Conservation (phyloP, 2,329 filamentous ascomycete genomes). For the Fusarium hostae region DNA sequence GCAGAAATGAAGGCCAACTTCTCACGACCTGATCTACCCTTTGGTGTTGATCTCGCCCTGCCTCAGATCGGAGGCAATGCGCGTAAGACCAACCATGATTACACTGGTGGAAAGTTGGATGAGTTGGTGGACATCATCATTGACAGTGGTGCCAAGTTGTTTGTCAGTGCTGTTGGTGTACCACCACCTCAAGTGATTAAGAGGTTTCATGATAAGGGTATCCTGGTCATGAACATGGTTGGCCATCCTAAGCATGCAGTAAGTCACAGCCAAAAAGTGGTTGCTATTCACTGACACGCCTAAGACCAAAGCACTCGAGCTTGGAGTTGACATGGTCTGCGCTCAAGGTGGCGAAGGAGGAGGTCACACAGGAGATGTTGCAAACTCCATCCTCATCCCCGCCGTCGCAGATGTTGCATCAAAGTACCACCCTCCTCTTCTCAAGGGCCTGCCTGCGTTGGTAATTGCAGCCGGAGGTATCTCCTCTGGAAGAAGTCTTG, state of each 20-base stretch:
- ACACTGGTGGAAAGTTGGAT: constrained; percentile 88
- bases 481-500: constrained; percentile 82
- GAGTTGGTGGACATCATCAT: constrained; percentile 89
- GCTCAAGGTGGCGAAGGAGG: constrained; percentile 94
- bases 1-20: constrained; percentile 85
- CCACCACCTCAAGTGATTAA: constrained; percentile 80
- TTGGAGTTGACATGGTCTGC: constrained; percentile 90
- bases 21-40: constrained; percentile 74
- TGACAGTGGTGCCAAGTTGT: constrained; percentile 82
- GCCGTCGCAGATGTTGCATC: constrained; percentile 86
- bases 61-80: constrained; percentile 88
- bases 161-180: constrained; percentile 89
- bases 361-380: constrained; percentile 89
- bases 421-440: constrained; percentile 73
- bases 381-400: constrained; percentile 87
- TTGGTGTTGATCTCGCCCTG: constrained; percentile 91
- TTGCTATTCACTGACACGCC: constrained; percentile 10
- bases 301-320: constrained; percentile 77
- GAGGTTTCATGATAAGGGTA: constrained; percentile 79
- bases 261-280: neutral
- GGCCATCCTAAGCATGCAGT: constrained; percentile 90
- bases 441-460: constrained; percentile 77
- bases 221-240: constrained; percentile 97
- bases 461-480: constrained; percentile 93
- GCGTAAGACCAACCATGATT: constrained; percentile 94